Evolutionary conservation across 1,284 basidiomycete species (phyloP).

Genomic region (Pterulicium gracile): DNA sequence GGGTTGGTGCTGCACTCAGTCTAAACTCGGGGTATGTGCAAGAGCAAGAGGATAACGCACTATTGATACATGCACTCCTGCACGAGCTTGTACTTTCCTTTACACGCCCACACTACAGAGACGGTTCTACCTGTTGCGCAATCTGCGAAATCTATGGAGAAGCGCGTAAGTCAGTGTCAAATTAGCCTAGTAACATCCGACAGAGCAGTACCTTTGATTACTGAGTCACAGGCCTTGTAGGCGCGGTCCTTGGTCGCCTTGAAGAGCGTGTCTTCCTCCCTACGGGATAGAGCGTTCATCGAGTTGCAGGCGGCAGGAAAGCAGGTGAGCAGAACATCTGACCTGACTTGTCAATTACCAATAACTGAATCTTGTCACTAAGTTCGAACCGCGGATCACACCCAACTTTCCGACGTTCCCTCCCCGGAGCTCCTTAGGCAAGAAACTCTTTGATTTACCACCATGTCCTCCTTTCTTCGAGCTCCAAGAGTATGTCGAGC

Average conservation of each 20-base stretch:
- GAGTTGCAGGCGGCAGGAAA: no score
- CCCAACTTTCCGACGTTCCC: background rate
- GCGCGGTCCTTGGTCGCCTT: constrained; percentile 77
- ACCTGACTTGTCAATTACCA: no score
- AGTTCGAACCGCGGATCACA: constrained; percentile 3
- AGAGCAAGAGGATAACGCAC: constrained; percentile 32
- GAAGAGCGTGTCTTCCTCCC: constrained; percentile 79
- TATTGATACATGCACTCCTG: constrained; percentile 77
- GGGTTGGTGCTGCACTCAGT: constrained; percentile 45
- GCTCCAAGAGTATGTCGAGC: background rate
- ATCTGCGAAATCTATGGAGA: constrained; percentile 62
- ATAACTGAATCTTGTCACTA: no score
- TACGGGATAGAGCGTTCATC: constrained; percentile 83
- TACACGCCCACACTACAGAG: constrained; percentile 79
- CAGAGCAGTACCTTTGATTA: constrained; percentile 58
- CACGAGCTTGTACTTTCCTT: constrained; percentile 54
- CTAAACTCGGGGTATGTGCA: constrained; percentile 6
- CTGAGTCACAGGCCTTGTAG: constrained; percentile 64
- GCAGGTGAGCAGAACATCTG: background rate
- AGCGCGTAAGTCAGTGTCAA: constrained; percentile 4
- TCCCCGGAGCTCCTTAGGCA: background rate
- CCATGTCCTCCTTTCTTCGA: constrained; percentile 1
- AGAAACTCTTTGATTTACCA: background rate
- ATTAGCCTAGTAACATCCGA: constrained; percentile 2
- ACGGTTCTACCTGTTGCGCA: constrained; percentile 77